Evolutionary conservation across 768 basidiomycete genomes (phyloP).

Genomic region (Clitopilus passeckerianus): DNA sequence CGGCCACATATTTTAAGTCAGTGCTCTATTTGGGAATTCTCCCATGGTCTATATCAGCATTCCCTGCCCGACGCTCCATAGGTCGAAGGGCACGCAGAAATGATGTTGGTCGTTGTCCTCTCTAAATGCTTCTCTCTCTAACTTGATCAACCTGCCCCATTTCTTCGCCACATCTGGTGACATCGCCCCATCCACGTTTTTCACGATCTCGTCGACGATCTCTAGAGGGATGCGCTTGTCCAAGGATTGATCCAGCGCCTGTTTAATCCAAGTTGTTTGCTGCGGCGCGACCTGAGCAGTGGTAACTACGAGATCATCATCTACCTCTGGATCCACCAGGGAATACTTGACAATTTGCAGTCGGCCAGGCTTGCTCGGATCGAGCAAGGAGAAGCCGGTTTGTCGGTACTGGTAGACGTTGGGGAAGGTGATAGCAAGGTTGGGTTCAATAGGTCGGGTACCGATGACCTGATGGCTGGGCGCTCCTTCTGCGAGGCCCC

Average conservation of each 20-base stretch:
- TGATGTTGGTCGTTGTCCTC: slow-evolving; percentile 36
- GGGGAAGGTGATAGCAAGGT: slow-evolving; percentile 43
- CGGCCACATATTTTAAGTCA: neutral
- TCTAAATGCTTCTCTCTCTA: slow-evolving; percentile 30
- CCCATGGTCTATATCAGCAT: neutral
- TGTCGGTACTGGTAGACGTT: slow-evolving; percentile 51
- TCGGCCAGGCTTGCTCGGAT: slow-evolving; percentile 35
- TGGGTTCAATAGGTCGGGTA: slow-evolving; percentile 25
- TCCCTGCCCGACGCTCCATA: slow-evolving; percentile 27
- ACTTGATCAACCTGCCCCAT: slow-evolving; percentile 23
- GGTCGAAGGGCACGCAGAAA: slow-evolving; percentile 48
- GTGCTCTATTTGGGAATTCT: neutral
- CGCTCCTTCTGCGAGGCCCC: slow-evolving; percentile 43
- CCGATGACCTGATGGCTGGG: slow-evolving; percentile 46
- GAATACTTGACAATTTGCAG: slow-evolving; percentile 38
- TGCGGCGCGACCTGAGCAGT: slow-evolving; percentile 45
- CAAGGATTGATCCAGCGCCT: slow-evolving; percentile 29
- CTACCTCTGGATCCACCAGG: slow-evolving; percentile 43
- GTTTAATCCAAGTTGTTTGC: slow-evolving; percentile 38
- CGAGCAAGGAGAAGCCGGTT: slow-evolving; percentile 31
- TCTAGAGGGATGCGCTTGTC: slow-evolving; percentile 35
- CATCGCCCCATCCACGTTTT: slow-evolving; percentile 34
- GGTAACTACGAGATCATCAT: slow-evolving; percentile 26
- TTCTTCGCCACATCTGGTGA: slow-evolving; percentile 28
- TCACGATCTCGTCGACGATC: slow-evolving; percentile 35